Base-by-base conservation (phyloP, 1,284 basidiomycete genomes). In the Pterulicium gracile region DNA sequence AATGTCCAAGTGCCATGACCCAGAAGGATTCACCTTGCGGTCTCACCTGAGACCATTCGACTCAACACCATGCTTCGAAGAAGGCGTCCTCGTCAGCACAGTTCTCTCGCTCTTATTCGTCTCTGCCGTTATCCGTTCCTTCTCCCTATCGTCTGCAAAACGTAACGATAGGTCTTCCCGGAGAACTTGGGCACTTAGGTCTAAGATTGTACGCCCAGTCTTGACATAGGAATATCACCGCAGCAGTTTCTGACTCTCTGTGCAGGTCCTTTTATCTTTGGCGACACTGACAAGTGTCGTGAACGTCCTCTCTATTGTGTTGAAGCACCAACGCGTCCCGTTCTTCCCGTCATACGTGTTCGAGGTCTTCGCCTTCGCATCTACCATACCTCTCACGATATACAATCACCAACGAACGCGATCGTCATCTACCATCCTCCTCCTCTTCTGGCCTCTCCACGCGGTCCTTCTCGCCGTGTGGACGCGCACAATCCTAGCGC, bases 381-480 rank as follows among this genome's bases (percentile, higher is more conserved):
- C 69, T 7, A 64, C 74, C 14, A 57, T 70, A 2, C 49, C 62
- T n/a, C 58, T 87, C 34, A 78, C 77, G 1, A 73, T 71, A 52
- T 58, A 76, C 50, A 92, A 90, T 56, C 91, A 96, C 61, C 77
- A 77, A 34, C 79, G 83, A n/a, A 77, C 81, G 0, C 76, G 81
- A 13, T 74, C 76, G 5, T 87, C 92, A 0, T 93, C 90, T 0
- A 75, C 86, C 0, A 61, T 81, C 18, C 65, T 93, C 21, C 74
- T 97, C 18, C 64, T 95, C 44, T 93, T 90, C 63, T 95, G 88
- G 84, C 87, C 92, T 0, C 45, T 74, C 2, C 89, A 92, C 55
- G 47, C 77, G 7, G 22, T 75, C 17, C 66, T 68, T 0, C 57
- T 78, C 1, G 56, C 67, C 3, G 60, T 90, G 19, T 80, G 83